These are phyloP conservation scores for Galerina sulciceps DNA, from an alignment of 768 basidiomycete species.

Conservation along the genomic window DNA sequence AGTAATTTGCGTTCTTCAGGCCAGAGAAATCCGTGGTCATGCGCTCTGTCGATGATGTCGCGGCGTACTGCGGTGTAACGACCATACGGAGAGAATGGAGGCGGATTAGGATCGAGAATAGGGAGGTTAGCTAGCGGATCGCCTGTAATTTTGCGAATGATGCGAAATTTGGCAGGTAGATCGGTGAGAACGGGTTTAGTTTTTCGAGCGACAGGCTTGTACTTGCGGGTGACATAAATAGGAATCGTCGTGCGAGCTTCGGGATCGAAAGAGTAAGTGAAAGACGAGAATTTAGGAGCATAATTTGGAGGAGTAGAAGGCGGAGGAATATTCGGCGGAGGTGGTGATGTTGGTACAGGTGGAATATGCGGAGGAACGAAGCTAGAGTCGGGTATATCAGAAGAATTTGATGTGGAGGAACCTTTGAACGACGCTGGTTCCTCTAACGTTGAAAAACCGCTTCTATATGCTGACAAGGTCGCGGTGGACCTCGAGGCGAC, in stretches of 20 bases:
- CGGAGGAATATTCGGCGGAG: no score
- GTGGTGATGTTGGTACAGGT: no score
- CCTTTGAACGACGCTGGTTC: no score
- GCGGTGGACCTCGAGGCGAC: background rate
- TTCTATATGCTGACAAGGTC: no score
- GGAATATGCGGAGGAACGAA: no score
- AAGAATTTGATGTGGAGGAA: no score
- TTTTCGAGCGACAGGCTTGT: constrained; percentile 33
- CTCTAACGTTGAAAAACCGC: no score
- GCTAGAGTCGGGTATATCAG: no score
- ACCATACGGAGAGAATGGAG: constrained; percentile 21
- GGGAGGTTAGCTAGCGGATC: constrained; percentile 31
- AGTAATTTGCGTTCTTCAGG: constrained; percentile 34
- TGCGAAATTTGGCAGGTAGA: constrained; percentile 30
- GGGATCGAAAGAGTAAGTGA: no score
- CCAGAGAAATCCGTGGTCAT: constrained; percentile 19
- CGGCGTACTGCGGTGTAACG: constrained; percentile 27
- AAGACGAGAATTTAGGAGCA: no score
- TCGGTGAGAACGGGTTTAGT: constrained; percentile 24
- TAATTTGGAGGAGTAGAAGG: no score
- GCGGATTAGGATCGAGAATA: constrained; percentile 19
- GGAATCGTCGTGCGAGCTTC: no score
- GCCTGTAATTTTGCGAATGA: constrained; percentile 29
- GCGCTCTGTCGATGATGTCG: constrained; percentile 18
- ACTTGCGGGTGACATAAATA: constrained; percentile 18